Base-by-base conservation (phyloP, 169 alveolate species). In the Eimeria tenella region DNA sequence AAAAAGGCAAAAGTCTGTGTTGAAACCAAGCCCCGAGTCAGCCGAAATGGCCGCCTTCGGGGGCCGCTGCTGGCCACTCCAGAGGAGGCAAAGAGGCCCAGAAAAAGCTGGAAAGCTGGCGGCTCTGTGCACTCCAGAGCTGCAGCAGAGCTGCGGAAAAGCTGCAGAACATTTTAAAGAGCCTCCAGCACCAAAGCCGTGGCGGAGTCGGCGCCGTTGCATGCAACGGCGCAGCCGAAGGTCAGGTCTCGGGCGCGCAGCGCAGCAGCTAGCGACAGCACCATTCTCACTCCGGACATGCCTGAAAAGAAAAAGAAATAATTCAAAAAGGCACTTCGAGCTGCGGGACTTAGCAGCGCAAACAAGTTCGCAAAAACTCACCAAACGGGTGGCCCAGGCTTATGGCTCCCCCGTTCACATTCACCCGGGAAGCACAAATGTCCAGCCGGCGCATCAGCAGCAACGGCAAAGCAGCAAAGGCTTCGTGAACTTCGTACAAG, bases 331-430 rank as follows among this genome's bases (percentile, higher is more conserved):
- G 11, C 23, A 9, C 13, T 31, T 11, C 11, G 21, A 58, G 19
- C 68, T 58, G 11, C 68, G 68, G 19, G 19, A 17, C 68, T 17
- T 17, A 17, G 68, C 68, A 58, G 19, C 56, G 4, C 31, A 4
- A 19, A 60, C 50, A 19, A n/a, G 21, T 19, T 4, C 31, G 7
- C 42, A 7, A 6, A 49, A 11, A 3, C 94, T 95, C 95, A 56
- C 98, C 99, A 19, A 98, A 70, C 23, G 99, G 99, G 93, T 98
- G 99, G 49, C 99, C 99, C 17, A 98, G 94, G 31, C 99, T 97
- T 23, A 98, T 98, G 23, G 99, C 99, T 53, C 99, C 99, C 19
- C 99, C 99, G 94, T 97, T 96, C 23, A 97, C 96, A 94, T 98
- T 98, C 42, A 98, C 97, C 49, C 96, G 97, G 56, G 95, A 95